Base-by-base conservation (phyloP, 257 asterid genomes). In the Cinchona pubescens region DNA sequence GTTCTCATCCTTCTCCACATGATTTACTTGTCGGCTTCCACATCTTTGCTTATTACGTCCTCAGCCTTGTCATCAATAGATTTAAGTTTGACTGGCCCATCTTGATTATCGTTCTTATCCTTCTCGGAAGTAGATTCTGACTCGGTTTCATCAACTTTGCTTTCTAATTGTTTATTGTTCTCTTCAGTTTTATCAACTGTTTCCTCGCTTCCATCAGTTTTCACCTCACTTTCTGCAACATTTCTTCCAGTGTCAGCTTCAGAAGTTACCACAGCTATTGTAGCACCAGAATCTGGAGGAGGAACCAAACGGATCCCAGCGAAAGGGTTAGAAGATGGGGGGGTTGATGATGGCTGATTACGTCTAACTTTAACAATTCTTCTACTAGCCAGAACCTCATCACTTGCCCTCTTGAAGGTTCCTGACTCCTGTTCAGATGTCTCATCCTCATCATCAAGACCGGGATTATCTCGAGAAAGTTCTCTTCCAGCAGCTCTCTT, bases 311-410 rank as follows among this genome's bases (percentile, higher is more conserved):
- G 86, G 75, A 94, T 83, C 11, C 85, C 85, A 43, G 96, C 88
- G 77, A 94, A 94, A 15, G 97, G 98, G 80, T 88, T 92, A 37
- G 96, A 77, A 77, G 92, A 82, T 74, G 85, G 72, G 32, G 89
- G 73, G 53, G 86, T 65, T 30, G 88, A 64, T 34, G 95, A 67
- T 27, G 86, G 29, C 80, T 78, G 88, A 32, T 71, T 84, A 75
- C 98, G 94, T 60, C 96, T 92, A 66, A 89, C 97, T 87, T 84
- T 94, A 76, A 92, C 97, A 40, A 94, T 92, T 81, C 91, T 94
- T 83, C 98, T 85, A 71, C 83, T 67, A 12, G 97, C 96, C 79
- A 94, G 72, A 79, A 94, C 96, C 78, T 90, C 99, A 1, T 92
- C 94, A 53, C 91, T 90, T 74, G 99, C 99, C 83, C 74, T 91